These are phyloP conservation scores for Kalmusia sp. DNA, from an alignment of 2,329 filamentous ascomycete species.

Conservation along the genomic window DNA sequence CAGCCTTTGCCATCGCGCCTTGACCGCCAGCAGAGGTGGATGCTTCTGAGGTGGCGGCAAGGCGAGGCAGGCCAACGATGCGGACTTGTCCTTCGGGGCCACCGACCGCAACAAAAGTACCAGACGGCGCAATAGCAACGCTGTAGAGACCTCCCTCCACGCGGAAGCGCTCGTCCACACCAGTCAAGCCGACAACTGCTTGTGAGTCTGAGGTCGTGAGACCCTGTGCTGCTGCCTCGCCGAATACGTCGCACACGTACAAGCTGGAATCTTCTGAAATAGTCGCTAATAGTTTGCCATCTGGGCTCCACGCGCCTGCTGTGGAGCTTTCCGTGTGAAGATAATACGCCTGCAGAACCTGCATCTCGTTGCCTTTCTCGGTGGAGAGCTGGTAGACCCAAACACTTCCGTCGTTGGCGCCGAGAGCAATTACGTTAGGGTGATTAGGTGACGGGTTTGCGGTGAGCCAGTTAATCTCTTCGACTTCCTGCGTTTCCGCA, in stretches of 20 bases:
- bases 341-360: slow-evolving; percentile 91
- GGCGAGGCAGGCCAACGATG: slow-evolving; percentile 80
- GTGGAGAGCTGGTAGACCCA: slow-evolving; percentile 92
- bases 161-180: slow-evolving; percentile 85
- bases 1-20: slow-evolving; percentile 58
- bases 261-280: slow-evolving; percentile 88
- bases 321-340: slow-evolving; percentile 86
- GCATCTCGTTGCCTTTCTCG: slow-evolving; percentile 67
- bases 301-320: slow-evolving; percentile 87
- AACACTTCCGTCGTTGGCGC: slow-evolving; percentile 87
- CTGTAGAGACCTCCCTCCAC: slow-evolving; percentile 92
- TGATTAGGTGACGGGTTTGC: slow-evolving; percentile 75
- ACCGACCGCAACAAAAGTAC: slow-evolving; percentile 82
- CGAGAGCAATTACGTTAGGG: slow-evolving; percentile 84
- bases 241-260: slow-evolving; percentile 93
- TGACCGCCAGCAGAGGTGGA: slow-evolving; percentile 51
- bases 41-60: slow-evolving; percentile 45
- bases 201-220: slow-evolving; percentile 64
- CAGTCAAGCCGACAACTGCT: slow-evolving; percentile 78
- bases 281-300: slow-evolving; percentile 85
- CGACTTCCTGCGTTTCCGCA: slow-evolving; percentile 84
- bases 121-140: slow-evolving; percentile 80
- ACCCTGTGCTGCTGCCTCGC: slow-evolving; percentile 72
- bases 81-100: slow-evolving; percentile 87
- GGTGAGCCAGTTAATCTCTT: slow-evolving; percentile 91